Percentiles rank a stretch among this genome's conserved stretches.
These are phyloP conservation scores for Exophiala oligosperma DNA, from an alignment of 2,329 filamentous ascomycete genomes.

Conservation along the genomic window DNA sequence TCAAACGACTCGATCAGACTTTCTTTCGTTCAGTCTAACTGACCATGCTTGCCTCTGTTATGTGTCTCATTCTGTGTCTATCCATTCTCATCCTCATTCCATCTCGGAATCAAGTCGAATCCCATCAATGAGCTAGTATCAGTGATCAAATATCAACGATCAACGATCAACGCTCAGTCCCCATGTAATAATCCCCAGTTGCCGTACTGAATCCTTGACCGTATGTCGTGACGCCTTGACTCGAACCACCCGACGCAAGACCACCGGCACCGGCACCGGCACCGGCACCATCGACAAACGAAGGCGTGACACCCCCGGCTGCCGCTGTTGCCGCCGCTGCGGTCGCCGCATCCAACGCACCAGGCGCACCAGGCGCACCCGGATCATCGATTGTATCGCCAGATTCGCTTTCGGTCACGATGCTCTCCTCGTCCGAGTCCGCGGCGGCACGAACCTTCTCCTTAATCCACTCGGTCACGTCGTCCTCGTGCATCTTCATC, in stretches of 20 bases:
- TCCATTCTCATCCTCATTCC: no score
- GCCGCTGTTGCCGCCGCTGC: no score
- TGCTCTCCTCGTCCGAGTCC: constrained; percentile 31
- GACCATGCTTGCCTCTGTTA: no score
- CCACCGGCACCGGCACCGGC: neutral
- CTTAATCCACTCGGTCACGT: constrained; percentile 50
- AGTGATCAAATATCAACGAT: no score
- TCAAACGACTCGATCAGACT: no score
- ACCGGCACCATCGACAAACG: neutral
- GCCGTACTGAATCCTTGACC: neutral
- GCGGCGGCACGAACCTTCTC: constrained; percentile 33
- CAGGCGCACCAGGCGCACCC: neutral
- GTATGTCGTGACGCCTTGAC: neutral
- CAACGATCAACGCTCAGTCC: constrained; percentile 13
- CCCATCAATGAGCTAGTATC: no score
- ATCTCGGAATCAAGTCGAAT: no score
- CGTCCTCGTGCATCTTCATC: constrained; percentile 53
- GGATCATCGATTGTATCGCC: constrained; percentile 16
- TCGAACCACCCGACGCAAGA: neutral
- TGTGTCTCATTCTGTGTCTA: no score
- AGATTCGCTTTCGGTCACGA: constrained; percentile 37
- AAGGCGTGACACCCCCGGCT: neutral
- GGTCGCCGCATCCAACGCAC: neutral
- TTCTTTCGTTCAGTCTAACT: no score
- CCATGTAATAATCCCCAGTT: constrained; percentile 19